phyloP scores from a whole-genome alignment of 1,139 yeast genomes.

The Scheffersomyces parashehatae region DNA sequence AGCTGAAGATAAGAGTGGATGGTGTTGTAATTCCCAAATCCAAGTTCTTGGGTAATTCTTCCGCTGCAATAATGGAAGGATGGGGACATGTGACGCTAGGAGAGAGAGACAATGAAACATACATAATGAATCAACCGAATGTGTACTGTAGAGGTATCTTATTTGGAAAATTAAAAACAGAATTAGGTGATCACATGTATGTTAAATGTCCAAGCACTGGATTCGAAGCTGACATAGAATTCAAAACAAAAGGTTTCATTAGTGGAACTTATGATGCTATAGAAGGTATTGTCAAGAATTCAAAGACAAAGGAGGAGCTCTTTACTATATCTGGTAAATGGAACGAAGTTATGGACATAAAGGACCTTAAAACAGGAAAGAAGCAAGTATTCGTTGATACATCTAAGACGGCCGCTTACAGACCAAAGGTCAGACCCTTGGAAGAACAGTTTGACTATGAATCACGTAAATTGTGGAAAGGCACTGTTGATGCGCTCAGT shows the following conservation, averaged over 20 bases:
- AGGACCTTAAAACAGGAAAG: slow-evolving; percentile 49
- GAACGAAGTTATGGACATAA: slow-evolving; percentile 83
- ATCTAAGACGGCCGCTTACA: slow-evolving; percentile 44
- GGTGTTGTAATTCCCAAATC: slow-evolving; percentile 89
- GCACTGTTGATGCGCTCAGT: slow-evolving; percentile 76
- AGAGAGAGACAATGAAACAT: slow-evolving; percentile 55
- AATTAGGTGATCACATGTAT: slow-evolving; percentile 86
- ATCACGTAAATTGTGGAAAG: slow-evolving; percentile 79
- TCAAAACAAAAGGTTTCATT: slow-evolving; percentile 92
- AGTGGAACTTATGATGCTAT: slow-evolving; percentile 91
- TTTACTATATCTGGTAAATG: slow-evolving; percentile 85
- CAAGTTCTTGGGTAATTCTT: slow-evolving; percentile 87
- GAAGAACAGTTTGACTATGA: slow-evolving; percentile 79
- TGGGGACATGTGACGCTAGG: slow-evolving; percentile 70
- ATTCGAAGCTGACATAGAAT: slow-evolving; percentile 79
- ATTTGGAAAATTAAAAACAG: slow-evolving; percentile 86
- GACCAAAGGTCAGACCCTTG: slow-evolving; percentile 75
- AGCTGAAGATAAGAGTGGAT: slow-evolving; percentile 77
- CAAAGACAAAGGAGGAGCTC: slow-evolving; percentile 53
- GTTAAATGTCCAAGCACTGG: slow-evolving; percentile 64
- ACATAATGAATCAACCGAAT: slow-evolving; percentile 87
- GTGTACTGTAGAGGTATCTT: slow-evolving; percentile 93
- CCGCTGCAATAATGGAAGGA: slow-evolving; percentile 98
- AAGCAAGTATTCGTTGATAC: slow-evolving; percentile 68
- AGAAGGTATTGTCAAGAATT: slow-evolving; percentile 66